Evolutionary conservation across 1,284 basidiomycete genomes (phyloP).

Genomic region (Salmacisia buchloeana): DNA sequence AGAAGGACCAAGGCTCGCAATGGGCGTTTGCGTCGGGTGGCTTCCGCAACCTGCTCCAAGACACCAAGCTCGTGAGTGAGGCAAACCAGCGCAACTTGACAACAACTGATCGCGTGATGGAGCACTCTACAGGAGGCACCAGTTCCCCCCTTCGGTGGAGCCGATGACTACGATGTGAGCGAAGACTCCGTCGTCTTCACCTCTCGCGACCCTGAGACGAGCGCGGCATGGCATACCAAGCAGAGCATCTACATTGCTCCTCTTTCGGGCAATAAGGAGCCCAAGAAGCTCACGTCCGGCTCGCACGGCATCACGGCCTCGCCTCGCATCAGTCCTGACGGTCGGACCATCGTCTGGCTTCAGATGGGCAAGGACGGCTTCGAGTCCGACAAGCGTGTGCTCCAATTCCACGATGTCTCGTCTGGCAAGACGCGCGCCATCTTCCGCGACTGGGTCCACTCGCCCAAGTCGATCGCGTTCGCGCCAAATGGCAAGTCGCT

Average conservation of each 20-base stretch:
- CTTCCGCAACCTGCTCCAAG: conserved; percentile 20
- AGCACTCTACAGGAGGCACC: conserved; percentile 16
- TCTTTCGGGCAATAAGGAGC: conserved; percentile 14
- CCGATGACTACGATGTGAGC: conserved; percentile 23
- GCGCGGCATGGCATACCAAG: conserved; percentile 32
- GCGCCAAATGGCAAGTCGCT: conserved; percentile 15
- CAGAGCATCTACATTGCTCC: conserved; percentile 22
- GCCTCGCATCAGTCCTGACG: conserved; percentile 23
- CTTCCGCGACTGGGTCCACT: conserved; percentile 26
- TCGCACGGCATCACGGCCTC: conserved; percentile 23
- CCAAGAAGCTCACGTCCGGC: conserved; percentile 12
- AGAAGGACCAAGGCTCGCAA: background rate
- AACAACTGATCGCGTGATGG: background rate
- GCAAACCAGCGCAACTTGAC: background rate
- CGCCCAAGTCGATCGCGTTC: conserved; percentile 21
- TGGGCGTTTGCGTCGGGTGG: conserved; percentile 10
- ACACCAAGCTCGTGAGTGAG: conserved; percentile 16
- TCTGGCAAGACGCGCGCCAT: conserved; percentile 9
- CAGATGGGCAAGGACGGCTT: conserved; percentile 38
- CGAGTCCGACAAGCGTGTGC: conserved; percentile 32
- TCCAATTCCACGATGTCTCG: conserved; percentile 8
- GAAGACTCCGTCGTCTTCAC: conserved; percentile 23
- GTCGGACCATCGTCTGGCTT: conserved; percentile 29
- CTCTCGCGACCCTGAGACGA: conserved; percentile 28
- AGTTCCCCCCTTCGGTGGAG: conserved; percentile 29